Base-by-base conservation (phyloP, 2,329 filamentous ascomycete genomes). In the Venturia carpophila region DNA sequence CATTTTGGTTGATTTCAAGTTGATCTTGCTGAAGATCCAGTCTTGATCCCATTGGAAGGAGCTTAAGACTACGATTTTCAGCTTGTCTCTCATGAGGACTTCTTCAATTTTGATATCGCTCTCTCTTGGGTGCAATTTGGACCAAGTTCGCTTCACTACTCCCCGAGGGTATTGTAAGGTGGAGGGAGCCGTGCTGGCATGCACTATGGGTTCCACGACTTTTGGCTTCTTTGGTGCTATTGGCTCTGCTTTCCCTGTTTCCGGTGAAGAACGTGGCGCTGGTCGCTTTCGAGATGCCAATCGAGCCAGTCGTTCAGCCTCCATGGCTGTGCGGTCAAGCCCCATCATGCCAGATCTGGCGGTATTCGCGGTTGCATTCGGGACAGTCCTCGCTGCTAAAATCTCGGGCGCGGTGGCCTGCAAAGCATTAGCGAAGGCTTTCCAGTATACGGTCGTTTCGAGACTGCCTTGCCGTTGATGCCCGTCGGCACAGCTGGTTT, bases 11-110 rank as follows among this genome's bases (percentile, higher is more conserved):
- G 73, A 75, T 3, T 69, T 67, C 5, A 90, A 79, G 27, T 91
- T 80, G 37, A 96, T 73, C 94, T 95, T 6, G 82, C 75, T 19
- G 73, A 93, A 74, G 56, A 94, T 74, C 90, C 91, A 97, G 37
- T 88, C 83, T 17, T 88, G 83, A 68, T 97, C 88, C 86, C 90
- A 94, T 72, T 93, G 86, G 70, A 89, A 97, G 0, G 93, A 90
- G 69, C 92, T 96, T 5, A 97, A 77, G 0, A 97, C 83, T 0
- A 91, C 92, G 47, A 91, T 83, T 62, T 89, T 79, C 10, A 97
- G 79, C 15, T 87, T 82, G 1, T 84, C 77, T 67, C 85, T 87
- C 73, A 96, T 89, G 1, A 97, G 76, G 0, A 97, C 84, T 73
- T 97, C 92, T 71, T 96, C 91, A 49, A 97, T 86, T 67, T 87